phyloP scores from a whole-genome alignment of 257 asterid genomes.

The Parsonsia alboflavescens region DNA sequence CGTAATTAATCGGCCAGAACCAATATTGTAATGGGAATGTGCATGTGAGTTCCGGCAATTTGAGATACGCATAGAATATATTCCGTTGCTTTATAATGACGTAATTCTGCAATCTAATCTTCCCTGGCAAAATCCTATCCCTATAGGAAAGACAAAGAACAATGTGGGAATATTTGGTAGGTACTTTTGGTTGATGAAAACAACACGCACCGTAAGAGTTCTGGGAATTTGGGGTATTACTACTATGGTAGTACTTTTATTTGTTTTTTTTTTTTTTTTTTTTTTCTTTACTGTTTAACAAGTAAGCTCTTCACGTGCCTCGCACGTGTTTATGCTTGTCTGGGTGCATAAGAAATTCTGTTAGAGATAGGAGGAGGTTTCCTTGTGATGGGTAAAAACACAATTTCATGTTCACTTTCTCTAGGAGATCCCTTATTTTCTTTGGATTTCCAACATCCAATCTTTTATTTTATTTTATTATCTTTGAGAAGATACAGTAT shows the following conservation, averaged over 20 bases:
- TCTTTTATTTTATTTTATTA: not conserved
- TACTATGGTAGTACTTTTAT: not conserved
- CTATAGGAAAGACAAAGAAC: not conserved
- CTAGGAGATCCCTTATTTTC: not conserved
- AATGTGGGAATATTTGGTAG: not conserved
- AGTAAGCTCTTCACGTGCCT: not conserved
- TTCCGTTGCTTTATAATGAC: not conserved
- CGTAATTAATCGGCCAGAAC: not conserved
- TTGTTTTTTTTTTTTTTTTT: not conserved
- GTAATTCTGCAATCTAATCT: not conserved
- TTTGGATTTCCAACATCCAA: not conserved
- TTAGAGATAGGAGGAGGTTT: not conserved
- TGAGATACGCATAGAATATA: not conserved
- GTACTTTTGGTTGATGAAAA: not conserved
- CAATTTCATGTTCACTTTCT: not conserved
- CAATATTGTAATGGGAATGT: too few relatives aligned
- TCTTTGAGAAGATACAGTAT: not conserved
- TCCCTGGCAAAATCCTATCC: too few relatives aligned
- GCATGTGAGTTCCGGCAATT: not conserved
- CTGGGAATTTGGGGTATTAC: not conserved
- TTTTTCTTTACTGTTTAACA: not conserved
- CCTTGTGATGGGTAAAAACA: not conserved
- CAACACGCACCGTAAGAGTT: not conserved
- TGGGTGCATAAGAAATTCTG: not conserved
- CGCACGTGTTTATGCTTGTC: constrained; percentile 1